These are phyloP conservation scores for Metschnikowia lunata DNA, from an alignment of 805 yeast species.

Conservation along the genomic window DNA sequence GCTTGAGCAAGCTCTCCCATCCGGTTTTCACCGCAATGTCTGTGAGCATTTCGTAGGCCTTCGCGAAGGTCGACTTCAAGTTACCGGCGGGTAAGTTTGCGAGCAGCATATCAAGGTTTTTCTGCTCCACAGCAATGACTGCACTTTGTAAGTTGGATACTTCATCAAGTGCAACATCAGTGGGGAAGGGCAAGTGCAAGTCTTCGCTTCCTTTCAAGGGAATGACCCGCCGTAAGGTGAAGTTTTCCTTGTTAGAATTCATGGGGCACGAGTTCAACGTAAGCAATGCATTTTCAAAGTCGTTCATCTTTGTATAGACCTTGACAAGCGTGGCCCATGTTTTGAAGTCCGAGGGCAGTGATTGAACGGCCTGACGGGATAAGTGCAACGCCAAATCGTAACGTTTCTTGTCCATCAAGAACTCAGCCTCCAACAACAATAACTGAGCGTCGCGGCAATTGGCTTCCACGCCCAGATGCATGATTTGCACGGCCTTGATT, in stretches of 20 bases:
- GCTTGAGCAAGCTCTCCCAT: slow-evolving; percentile 42
- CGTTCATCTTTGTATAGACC: slow-evolving; percentile 57
- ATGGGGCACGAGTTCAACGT: slow-evolving; percentile 79
- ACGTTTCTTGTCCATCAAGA: slow-evolving; percentile 48
- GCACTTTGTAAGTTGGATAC: slow-evolving; percentile 64
- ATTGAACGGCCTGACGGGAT: slow-evolving; percentile 61
- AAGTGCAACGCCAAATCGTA: slow-evolving; percentile 54
- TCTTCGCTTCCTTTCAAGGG: slow-evolving; percentile 47
- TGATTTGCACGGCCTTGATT: slow-evolving; percentile 49
- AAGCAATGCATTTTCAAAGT: slow-evolving; percentile 67
- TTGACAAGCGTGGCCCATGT: slow-evolving; percentile 69
- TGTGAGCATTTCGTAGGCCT: slow-evolving; percentile 42
- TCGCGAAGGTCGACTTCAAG: slow-evolving; percentile 47
- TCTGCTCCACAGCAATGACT: slow-evolving; percentile 63
- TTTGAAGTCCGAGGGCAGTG: slow-evolving; percentile 70
- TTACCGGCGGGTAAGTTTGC: slow-evolving; percentile 65
- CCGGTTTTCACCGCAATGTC: slow-evolving; percentile 43
- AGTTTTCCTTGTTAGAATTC: slow-evolving; percentile 69
- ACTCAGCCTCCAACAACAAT: slow-evolving; percentile 53
- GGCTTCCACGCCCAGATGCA: slow-evolving; percentile 46
- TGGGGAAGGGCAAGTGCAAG: slow-evolving; percentile 72
- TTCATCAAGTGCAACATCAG: slow-evolving; percentile 66
- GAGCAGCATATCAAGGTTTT: slow-evolving; percentile 57
- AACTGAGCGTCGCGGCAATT: slow-evolving; percentile 55
- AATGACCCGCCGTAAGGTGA: slow-evolving; percentile 54